These are phyloP conservation scores for Pouteria glomerata DNA, from an alignment of 148 eudicot genomes.

Conservation along the genomic window DNA sequence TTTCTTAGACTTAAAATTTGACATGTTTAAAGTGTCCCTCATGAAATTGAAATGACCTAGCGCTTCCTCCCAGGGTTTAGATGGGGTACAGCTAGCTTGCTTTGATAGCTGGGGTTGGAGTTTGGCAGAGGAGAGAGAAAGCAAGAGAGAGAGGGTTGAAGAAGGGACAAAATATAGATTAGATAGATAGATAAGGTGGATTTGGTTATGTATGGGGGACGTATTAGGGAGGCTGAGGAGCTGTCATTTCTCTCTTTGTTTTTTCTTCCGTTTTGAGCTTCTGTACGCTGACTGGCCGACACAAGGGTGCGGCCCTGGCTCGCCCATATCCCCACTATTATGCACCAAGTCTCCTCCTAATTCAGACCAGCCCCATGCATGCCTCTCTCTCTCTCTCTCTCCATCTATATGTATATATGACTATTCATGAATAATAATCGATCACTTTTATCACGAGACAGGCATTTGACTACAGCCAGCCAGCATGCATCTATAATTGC, in stretches of 20 bases:
- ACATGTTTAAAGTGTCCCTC: too few relatives aligned
- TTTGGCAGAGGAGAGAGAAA: neutral
- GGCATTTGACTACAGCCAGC: neutral
- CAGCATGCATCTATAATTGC: too few relatives aligned
- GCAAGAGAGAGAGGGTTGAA: neutral
- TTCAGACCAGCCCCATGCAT: too few relatives aligned
- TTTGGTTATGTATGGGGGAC: neutral
- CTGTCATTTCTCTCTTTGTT: slow-evolving; percentile 17
- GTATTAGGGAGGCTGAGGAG: neutral
- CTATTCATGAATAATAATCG: neutral
- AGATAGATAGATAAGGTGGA: too few relatives aligned
- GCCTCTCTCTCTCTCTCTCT: too few relatives aligned
- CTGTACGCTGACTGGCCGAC: slow-evolving; percentile 19
- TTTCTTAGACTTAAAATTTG: too few relatives aligned
- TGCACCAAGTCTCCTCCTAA: slow-evolving; percentile 1
- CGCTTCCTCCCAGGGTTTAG: too few relatives aligned
- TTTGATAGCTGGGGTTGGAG: too few relatives aligned
- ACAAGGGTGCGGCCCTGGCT: slow-evolving; percentile 21
- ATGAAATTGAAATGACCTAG: too few relatives aligned
- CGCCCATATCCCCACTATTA: slow-evolving; percentile 13
- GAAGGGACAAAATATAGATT: neutral
- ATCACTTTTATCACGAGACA: neutral
- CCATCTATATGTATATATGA: neutral
- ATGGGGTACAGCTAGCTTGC: slow-evolving; percentile 4
- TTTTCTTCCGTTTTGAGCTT: neutral